Conservation (phyloP, 345 rosid species). For the Populus ilicifolia region DNA sequence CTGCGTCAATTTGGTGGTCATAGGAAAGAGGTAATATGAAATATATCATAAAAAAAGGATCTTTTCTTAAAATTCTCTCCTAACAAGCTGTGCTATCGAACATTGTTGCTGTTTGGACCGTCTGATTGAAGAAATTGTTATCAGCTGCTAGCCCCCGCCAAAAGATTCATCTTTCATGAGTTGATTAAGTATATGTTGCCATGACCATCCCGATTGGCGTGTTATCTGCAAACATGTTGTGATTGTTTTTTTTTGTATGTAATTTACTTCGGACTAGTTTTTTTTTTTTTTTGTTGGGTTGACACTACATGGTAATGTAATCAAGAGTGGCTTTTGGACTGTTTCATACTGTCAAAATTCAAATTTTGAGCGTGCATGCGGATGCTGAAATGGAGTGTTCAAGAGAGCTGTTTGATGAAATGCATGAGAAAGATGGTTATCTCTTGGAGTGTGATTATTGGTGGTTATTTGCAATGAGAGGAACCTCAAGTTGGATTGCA, state of each 20-base stretch:
- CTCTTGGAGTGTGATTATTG: conserved; percentile 62
- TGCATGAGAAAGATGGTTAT: conserved; percentile 58
- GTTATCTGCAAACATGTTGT: not conserved
- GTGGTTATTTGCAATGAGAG: conserved; percentile 42
- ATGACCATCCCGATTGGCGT: not conserved
- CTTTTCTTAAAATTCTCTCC: not conserved
- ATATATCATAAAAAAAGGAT: not conserved
- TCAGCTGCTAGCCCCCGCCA: not conserved
- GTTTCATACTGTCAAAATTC: conserved; percentile 54
- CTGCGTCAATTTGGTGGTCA: not conserved
- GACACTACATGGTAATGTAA: conserved; percentile 42
- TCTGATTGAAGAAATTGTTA: not conserved
- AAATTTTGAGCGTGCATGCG: conserved; percentile 33
- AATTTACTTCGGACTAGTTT: not conserved
- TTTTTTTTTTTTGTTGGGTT: conserved; percentile 17
- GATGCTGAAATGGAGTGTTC: conserved; percentile 34
- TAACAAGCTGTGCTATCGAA: not conserved
- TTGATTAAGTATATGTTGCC: not conserved
- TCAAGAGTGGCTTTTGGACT: conserved; percentile 45
- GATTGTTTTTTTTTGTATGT: not conserved
- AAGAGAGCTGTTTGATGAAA: conserved; percentile 63
- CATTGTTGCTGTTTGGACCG: not conserved
- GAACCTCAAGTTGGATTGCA: conserved; percentile 38
- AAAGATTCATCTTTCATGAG: not conserved
- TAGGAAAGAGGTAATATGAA: not conserved